Evolutionary conservation across 805 yeast species (phyloP).

Genomic region (Lachancea sp.): DNA sequence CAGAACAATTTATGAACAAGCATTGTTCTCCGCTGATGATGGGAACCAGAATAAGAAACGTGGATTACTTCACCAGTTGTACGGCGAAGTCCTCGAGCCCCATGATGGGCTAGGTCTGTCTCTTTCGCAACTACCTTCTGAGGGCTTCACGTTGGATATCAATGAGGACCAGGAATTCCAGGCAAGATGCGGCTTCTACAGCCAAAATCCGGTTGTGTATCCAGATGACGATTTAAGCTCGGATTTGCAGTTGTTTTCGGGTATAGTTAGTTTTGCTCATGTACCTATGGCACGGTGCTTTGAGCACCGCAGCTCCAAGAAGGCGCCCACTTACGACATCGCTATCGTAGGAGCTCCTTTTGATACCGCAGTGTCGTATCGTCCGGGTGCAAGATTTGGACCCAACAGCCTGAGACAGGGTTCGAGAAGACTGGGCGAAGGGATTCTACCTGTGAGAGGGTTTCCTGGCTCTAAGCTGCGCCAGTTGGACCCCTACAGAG

Average conservation of each 20-base stretch:
- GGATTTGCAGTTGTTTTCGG: slow-evolving; percentile 12
- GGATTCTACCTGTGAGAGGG: slow-evolving; percentile 38
- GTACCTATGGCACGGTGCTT: slow-evolving; percentile 15
- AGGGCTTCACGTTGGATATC: slow-evolving; percentile 3
- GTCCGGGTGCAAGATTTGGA: slow-evolving; percentile 57
- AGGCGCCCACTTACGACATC: slow-evolving; percentile 34
- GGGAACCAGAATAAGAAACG: background rate
- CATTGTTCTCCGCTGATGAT: background rate
- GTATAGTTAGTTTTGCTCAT: slow-evolving; percentile 17
- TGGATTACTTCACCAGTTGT: slow-evolving; percentile 12
- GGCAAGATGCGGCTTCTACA: slow-evolving; percentile 15
- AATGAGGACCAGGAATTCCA: slow-evolving; percentile 13
- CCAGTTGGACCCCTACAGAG: slow-evolving; percentile 40
- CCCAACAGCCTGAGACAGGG: slow-evolving; percentile 47
- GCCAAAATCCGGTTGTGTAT: slow-evolving; percentile 8
- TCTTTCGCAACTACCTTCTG: too few species aligned
- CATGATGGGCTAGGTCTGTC: slow-evolving; percentile 7
- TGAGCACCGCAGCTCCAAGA: slow-evolving; percentile 7
- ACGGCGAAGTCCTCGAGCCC: slow-evolving; percentile 9
- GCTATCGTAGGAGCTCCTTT: slow-evolving; percentile 57
- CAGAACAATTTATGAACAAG: background rate
- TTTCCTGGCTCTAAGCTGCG: slow-evolving; percentile 34
- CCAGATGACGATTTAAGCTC: slow-evolving; percentile 13
- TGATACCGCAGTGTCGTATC: slow-evolving; percentile 49
- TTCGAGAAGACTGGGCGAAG: slow-evolving; percentile 41